phyloP scores from a whole-genome alignment of 1,284 basidiomycete genomes.

The Apiotrichum laibachii region DNA sequence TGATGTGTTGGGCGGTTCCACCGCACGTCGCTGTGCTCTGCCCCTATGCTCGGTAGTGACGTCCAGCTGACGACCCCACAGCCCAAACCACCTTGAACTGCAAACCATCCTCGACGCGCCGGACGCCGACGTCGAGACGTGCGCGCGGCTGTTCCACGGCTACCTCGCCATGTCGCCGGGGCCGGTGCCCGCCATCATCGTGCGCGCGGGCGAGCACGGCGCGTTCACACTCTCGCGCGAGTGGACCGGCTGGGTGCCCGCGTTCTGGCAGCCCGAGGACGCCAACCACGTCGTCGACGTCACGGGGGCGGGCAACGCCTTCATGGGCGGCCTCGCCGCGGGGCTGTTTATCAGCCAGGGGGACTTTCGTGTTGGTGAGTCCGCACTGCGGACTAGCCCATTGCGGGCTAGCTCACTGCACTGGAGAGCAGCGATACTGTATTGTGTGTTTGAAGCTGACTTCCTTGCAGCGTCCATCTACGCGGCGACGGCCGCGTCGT shows the following conservation, averaged over 20 bases:
- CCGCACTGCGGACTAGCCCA: slow-evolving; percentile 1
- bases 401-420: not conserved
- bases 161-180: slow-evolving; percentile 48
- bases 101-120: slow-evolving; percentile 45
- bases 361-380: slow-evolving; percentile 64
- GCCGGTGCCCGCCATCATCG: slow-evolving; percentile 56
- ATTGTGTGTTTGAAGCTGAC: too few species aligned
- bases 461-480: slow-evolving; percentile 61
- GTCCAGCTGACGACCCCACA: slow-evolving; percentile 12
- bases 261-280: slow-evolving; percentile 61
- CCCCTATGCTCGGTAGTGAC: too few species aligned
- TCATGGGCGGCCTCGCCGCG: slow-evolving; percentile 77
- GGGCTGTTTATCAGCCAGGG: slow-evolving; percentile 62
- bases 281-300: slow-evolving; percentile 64
- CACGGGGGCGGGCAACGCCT: slow-evolving; percentile 85
- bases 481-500: slow-evolving; percentile 75
- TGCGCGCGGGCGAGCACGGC: slow-evolving; percentile 73
- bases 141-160: slow-evolving; percentile 12
- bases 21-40: too few species aligned
- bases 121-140: slow-evolving; percentile 33
- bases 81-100: slow-evolving; percentile 56
- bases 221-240: slow-evolving; percentile 58
- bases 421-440: too few species aligned
- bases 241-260: slow-evolving; percentile 65
- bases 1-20: too few species aligned